Percentiles rank a stretch among this genome's conserved stretches.
phyloP scores from a whole-genome alignment of 306 rosid species.

The Vigna angularis region DNA sequence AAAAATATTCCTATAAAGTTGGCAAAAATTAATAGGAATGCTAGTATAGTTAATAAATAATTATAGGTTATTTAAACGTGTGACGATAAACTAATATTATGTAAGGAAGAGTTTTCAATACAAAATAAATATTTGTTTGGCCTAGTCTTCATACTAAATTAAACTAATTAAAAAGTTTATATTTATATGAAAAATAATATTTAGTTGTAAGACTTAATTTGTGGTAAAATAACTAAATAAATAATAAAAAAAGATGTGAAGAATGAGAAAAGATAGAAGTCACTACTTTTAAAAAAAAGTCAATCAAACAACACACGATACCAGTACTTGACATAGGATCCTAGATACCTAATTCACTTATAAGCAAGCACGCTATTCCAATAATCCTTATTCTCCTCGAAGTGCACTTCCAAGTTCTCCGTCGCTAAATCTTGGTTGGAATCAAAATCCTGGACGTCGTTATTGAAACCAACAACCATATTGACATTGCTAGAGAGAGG shows the following conservation, averaged over 20 bases:
- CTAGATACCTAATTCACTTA: not conserved
- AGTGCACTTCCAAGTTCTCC: conserved; percentile 11
- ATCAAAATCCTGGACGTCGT: not conserved
- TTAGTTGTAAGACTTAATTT: too few relatives aligned
- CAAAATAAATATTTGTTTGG: too few relatives aligned
- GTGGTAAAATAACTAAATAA: not conserved
- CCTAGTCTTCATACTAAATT: too few relatives aligned
- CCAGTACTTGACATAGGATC: too few relatives aligned
- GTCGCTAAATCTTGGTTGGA: not conserved
- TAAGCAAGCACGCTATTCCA: conserved; percentile 33
- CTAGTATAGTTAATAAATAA: too few relatives aligned
- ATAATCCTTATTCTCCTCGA: conserved; percentile 34
- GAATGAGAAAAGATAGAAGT: not conserved
- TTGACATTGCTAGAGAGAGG: not conserved
- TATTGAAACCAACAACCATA: conserved; percentile 15
- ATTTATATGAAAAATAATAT: too few relatives aligned
- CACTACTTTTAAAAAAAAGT: not conserved
- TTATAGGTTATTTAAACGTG: too few relatives aligned
- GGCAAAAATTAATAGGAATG: too few relatives aligned
- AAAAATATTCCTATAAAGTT: too few relatives aligned
- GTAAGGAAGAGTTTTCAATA: too few relatives aligned
- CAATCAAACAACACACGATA: not conserved
- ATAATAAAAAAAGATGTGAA: not conserved
- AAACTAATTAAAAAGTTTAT: too few relatives aligned
- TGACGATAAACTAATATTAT: too few relatives aligned